Evolutionary conservation across 73 alveolate genomes (phyloP).

Genomic region (Stentor coeruleus): DNA sequence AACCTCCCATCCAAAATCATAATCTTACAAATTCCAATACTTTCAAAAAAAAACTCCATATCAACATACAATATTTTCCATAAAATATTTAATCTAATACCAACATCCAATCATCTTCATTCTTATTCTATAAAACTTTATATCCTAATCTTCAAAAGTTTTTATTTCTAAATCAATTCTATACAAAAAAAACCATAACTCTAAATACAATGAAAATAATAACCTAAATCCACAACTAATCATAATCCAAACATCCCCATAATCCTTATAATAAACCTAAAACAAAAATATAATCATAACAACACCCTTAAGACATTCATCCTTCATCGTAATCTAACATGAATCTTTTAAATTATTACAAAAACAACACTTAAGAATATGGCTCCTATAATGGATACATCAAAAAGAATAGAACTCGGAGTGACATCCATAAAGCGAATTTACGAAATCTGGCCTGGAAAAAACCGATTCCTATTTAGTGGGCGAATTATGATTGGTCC

Average conservation of each 20-base stretch:
- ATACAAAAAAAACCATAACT: background rate
- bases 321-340: background rate
- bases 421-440: background rate
- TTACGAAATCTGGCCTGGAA: slow-evolving; percentile 49
- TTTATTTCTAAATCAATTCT: background rate
- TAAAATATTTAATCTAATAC: background rate
- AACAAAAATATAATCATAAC: background rate
- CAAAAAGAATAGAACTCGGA: background rate
- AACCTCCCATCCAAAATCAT: background rate
- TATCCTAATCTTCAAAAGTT: background rate
- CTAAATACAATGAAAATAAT: background rate
- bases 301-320: background rate
- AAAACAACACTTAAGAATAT: too few relatives aligned
- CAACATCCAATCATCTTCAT: background rate
- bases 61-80: too few relatives aligned
- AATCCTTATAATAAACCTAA: background rate
- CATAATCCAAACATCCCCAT: background rate
- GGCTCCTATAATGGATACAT: background rate
- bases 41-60: background rate
- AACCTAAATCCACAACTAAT: background rate
- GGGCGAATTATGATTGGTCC: slow-evolving; percentile 61
- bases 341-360: too few relatives aligned
- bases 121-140: background rate
- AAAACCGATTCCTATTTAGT: slow-evolving; percentile 37
- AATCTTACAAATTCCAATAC: background rate